A percentile compares a stretch with the other conserved stretches of the same genome.
Conservation (phyloP, 176 grass and related monocot genomes). For the Coix lacrymajobi region DNA sequence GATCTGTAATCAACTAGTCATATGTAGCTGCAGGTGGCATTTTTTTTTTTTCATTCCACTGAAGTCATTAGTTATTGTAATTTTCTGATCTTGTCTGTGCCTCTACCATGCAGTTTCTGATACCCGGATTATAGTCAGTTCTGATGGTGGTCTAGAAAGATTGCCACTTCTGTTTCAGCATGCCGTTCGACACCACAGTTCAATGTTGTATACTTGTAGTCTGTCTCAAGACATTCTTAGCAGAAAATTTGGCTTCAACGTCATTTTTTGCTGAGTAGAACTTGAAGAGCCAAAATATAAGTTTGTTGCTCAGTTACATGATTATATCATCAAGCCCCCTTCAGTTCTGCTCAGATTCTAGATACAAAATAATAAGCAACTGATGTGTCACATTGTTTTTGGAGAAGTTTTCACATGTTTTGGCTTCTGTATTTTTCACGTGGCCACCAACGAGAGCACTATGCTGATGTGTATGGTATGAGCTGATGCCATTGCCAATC, state of each 20-base stretch:
- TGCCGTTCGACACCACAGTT: neutral
- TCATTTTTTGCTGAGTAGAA: slow-evolving; percentile 10
- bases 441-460: neutral
- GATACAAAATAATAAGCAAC: slow-evolving; percentile 8
- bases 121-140: neutral
- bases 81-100: neutral
- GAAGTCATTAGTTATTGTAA: neutral
- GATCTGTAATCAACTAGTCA: neutral
- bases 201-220: slow-evolving; percentile 32
- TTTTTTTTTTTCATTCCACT: too few relatives aligned
- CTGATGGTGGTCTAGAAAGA: neutral
- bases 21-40: neutral
- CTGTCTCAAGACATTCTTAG: neutral
- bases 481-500: neutral
- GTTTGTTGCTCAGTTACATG: neutral
- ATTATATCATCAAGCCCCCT: neutral
- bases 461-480: neutral
- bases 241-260: neutral
- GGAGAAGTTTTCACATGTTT: slow-evolving; percentile 8
- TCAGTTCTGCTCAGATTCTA: neutral
- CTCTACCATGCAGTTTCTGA: slow-evolving; percentile 21
- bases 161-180: neutral
- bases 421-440: neutral
- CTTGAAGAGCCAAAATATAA: neutral
- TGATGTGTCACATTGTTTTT: neutral